Conservation (phyloP, 257 asterid genomes). For the Fraxinus cuspidata region DNA sequence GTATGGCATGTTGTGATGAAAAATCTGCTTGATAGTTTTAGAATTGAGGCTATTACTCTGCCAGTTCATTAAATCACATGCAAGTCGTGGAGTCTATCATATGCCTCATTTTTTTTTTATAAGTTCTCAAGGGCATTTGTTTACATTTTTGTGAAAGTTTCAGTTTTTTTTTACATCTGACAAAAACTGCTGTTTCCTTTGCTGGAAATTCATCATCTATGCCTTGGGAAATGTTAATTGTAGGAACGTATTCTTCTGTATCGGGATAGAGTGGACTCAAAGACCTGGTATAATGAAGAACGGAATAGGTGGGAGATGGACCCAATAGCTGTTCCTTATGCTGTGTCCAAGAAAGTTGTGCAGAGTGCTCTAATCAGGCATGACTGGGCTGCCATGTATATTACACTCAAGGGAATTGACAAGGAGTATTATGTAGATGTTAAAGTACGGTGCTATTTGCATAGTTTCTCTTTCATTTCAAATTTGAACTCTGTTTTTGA, state of each 20-base stretch:
- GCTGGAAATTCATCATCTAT: conserved; percentile 20
- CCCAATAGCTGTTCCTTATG: conserved; percentile 91
- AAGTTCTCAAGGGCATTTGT: conserved; percentile 18
- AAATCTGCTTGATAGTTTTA: conserved; percentile 1
- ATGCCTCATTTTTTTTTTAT: neutral
- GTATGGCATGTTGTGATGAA: conserved; percentile 11
- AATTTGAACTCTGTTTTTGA: conserved; percentile 3
- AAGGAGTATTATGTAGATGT: conserved; percentile 76
- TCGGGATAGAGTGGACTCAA: conserved; percentile 89
- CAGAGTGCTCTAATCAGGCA: conserved; percentile 91
- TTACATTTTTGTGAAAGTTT: conserved; percentile 6
- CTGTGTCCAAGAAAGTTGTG: conserved; percentile 78
- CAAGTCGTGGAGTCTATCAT: neutral
- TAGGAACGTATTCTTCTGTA: conserved; percentile 80
- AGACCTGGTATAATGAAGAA: conserved; percentile 85
- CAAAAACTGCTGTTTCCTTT: conserved; percentile 21
- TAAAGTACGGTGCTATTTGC: conserved; percentile 51
- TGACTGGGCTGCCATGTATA: conserved; percentile 88
- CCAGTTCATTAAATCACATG: neutral
- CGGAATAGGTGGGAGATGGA: conserved; percentile 90
- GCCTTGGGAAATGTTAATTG: conserved; percentile 28
- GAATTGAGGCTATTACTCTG: neutral
- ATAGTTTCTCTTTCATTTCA: conserved; percentile 18
- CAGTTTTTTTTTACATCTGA: conserved; percentile 18
- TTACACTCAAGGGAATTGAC: conserved; percentile 81